A percentile compares a stretch with the other conserved stretches of the same genome.
phyloP scores from a whole-genome alignment of 768 basidiomycete species.

The Tephrocybe sp. region DNA sequence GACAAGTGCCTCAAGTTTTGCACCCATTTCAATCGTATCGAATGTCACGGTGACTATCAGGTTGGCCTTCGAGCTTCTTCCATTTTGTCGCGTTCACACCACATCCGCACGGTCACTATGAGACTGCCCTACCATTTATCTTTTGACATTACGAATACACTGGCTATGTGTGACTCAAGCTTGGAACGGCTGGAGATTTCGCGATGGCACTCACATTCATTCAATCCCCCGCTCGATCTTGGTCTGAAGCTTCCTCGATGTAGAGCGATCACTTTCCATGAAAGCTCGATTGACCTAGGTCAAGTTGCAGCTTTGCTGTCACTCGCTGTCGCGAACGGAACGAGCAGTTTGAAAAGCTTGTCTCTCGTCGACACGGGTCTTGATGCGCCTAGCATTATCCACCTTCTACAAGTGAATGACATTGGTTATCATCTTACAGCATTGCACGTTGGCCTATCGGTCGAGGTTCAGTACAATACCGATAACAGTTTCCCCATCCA shows the following conservation, averaged over 20 bases:
- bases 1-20: neutral
- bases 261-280: neutral
- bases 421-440: neutral
- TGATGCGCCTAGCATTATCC: neutral
- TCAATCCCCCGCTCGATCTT: neutral
- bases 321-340: neutral
- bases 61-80: neutral
- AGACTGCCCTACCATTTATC: neutral
- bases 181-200: constrained; percentile 2
- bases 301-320: neutral
- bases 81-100: neutral
- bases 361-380: constrained; percentile 1
- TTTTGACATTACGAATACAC: neutral
- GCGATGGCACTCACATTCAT: neutral
- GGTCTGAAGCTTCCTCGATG: neutral
- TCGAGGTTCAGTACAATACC: neutral
- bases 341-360: neutral
- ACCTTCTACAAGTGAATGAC: constrained; percentile 5
- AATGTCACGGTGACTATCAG: constrained; percentile 5
- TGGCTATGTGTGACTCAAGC: neutral
- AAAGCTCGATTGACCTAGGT: neutral
- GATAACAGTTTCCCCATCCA: constrained; percentile 2
- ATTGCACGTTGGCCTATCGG: neutral
- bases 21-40: neutral
- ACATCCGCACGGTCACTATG: neutral